Evolutionary conservation across 495 filamentous ascomycete genomes (phyloP), one percentile per base, ranked within the genome.

Genomic region (Podospora fimiseda): DNA sequence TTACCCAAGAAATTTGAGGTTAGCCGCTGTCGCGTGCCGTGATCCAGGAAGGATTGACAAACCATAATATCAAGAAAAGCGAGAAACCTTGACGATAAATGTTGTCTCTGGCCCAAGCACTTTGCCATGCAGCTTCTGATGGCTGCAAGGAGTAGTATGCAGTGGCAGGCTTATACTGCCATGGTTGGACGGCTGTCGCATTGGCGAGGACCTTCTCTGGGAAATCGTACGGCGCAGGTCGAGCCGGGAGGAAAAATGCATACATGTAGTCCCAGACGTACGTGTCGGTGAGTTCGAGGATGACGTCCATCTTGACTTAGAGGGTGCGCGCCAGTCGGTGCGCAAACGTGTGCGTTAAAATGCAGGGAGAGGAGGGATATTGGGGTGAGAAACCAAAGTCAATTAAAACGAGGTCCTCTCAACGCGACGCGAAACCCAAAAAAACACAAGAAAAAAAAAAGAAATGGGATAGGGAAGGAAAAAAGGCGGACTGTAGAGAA

Each of bases 11-110:
- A 24, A 20, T 37, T 48, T 11, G 2, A 19, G 9, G 39, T 15
- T n/a, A 22, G 42, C 14, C 14, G n/a, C 24, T 18, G 14, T 19
- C 11, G 33, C 15, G 51, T 6, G 36, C 20, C 48, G 43, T 27
- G 43, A 51, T 22, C 43, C 21, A 23, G n/a, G 21, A 40, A n/a
- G 13, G 8, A 22, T 1, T 11, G 44, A 40, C 82, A 59, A 76
- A 96, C 92, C 88, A 93, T 52, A 89, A 88, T 44, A 97, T 89
- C 22, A 91, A 49, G 63, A 86, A 93, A 55, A 96, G 74, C 44
- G 86, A 88, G 33, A 86, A 53, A 43, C 74, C 67, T 72, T 96
- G 92, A 57, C 93, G 82, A 54, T 77, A 86, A 43, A 88, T 77
- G 68, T 94, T 89, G 61, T 93, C 86, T 57, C 92, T 74, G 18